Percentiles rank a stretch among this genome's conserved stretches.
These are phyloP conservation scores for Withania somnifera DNA, from an alignment of 305 asterid genomes.

Conservation along the genomic window DNA sequence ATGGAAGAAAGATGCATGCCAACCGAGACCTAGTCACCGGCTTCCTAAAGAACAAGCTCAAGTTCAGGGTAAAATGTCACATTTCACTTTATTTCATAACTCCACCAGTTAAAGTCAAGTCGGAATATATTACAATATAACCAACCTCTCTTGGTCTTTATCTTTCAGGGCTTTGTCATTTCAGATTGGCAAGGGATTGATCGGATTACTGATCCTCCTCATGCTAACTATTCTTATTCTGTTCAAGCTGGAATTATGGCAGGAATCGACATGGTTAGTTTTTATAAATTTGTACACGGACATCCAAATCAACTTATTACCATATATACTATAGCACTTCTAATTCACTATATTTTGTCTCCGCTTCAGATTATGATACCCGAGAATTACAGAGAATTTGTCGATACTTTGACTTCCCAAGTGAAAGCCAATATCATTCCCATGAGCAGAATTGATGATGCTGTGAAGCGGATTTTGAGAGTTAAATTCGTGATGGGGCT, in stretches of 20 bases:
- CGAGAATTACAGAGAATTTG: slow-evolving; percentile 32
- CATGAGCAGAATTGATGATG: slow-evolving; percentile 57
- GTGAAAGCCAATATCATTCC: slow-evolving; percentile 49
- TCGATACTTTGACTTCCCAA: slow-evolving; percentile 30
- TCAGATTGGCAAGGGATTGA: slow-evolving; percentile 50
- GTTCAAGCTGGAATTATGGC: slow-evolving; percentile 43
- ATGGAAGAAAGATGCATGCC: slow-evolving; percentile 44
- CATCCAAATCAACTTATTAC: not conserved
- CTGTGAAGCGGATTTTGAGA: slow-evolving; percentile 49
- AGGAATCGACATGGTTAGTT: slow-evolving; percentile 51
- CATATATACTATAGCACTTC: not conserved
- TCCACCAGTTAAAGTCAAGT: not conserved
- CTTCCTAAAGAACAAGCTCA: slow-evolving; percentile 39
- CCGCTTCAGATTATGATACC: slow-evolving; percentile 42
- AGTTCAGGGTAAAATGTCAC: slow-evolving; percentile 29
- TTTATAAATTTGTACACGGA: not conserved
- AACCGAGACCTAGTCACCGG: slow-evolving; percentile 36
- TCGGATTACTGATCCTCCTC: slow-evolving; percentile 45
- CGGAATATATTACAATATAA: not conserved
- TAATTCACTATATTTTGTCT: not conserved
- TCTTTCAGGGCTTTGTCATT: slow-evolving; percentile 39
- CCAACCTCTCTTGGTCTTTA: not conserved
- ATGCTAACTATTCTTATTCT: slow-evolving; percentile 41
- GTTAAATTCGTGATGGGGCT: slow-evolving; percentile 63
- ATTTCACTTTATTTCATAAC: not conserved